Conservation (phyloP, 306 rosid species). For the Vachellia collinsii region DNA sequence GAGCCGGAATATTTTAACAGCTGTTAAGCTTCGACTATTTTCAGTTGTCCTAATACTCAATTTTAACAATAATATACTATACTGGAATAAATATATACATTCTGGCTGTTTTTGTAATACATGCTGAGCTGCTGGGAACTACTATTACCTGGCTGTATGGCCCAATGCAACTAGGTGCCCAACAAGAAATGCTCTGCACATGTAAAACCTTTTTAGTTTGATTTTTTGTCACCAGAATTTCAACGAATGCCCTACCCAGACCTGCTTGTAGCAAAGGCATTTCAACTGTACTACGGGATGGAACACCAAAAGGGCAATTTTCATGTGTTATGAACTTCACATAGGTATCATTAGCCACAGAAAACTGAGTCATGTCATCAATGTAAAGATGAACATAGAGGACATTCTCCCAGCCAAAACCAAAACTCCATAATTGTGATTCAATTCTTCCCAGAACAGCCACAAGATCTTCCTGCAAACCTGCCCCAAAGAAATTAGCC, state of each 20-base stretch:
- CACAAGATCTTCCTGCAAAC: slow-evolving; percentile 73
- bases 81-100: slow-evolving; percentile 23
- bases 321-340: slow-evolving; percentile 79
- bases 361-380: slow-evolving; percentile 79
- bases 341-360: slow-evolving; percentile 80
- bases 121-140: slow-evolving; percentile 2
- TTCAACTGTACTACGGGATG: slow-evolving; percentile 96
- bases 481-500: slow-evolving; percentile 50
- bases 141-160: slow-evolving; percentile 92
- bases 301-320: slow-evolving; percentile 85
- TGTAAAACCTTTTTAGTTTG: slow-evolving; percentile 85
- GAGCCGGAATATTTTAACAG: slow-evolving; percentile 6
- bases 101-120: slow-evolving; percentile 21
- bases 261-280: slow-evolving; percentile 71
- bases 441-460: slow-evolving; percentile 69
- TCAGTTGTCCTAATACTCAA: slow-evolving; percentile 13
- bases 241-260: slow-evolving; percentile 74
- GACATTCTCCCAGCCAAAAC: slow-evolving; percentile 85
- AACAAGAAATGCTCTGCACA: slow-evolving; percentile 89
- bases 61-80: slow-evolving; percentile 22
- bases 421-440: slow-evolving; percentile 55
- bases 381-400: slow-evolving; percentile 89
- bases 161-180: slow-evolving; percentile 99
- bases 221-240: slow-evolving; percentile 78
- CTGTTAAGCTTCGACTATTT: slow-evolving; percentile 24